These are phyloP conservation scores for Annulohypoxylon nitens DNA, from an alignment of 495 filamentous ascomycete species.

Conservation along the genomic window DNA sequence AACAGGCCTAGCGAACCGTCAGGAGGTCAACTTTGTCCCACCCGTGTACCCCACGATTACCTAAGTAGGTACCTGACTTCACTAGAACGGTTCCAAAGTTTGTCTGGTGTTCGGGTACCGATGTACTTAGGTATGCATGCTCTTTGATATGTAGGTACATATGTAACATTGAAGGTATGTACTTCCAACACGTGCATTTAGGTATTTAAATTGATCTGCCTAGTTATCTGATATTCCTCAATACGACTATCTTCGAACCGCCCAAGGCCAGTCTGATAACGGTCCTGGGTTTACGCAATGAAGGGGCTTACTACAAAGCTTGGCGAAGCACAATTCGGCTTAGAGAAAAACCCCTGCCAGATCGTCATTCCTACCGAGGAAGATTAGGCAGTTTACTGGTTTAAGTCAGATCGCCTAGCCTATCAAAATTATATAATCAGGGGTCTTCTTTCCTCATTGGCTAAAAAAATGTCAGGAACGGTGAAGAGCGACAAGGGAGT, in stretches of 20 bases:
- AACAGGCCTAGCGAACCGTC: background rate
- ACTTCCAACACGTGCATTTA: background rate
- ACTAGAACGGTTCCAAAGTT: background rate
- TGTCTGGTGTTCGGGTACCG: background rate
- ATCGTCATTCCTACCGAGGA: conserved; percentile 45
- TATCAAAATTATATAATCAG: conserved; percentile 27
- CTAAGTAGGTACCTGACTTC: conserved; percentile 13
- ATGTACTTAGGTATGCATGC: background rate
- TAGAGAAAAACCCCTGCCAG: conserved; percentile 23
- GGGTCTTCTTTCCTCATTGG: conserved; percentile 40
- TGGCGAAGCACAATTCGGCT: conserved; percentile 30
- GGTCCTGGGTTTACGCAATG: conserved; percentile 12
- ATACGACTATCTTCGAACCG: background rate
- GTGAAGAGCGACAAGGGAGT: conserved; percentile 29
- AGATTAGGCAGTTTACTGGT: conserved; percentile 27
- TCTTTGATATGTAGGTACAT: background rate
- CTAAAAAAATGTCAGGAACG: conserved; percentile 35
- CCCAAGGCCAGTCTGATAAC: conserved; percentile 1
- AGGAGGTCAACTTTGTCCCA: background rate
- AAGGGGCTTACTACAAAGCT: conserved; percentile 21
- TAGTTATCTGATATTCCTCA: conserved; percentile 1
- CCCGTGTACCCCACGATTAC: conserved; percentile 13
- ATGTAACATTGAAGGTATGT: background rate
- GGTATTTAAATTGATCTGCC: background rate
- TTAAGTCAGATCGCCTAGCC: conserved; percentile 30